Base-by-base conservation (phyloP, 2,329 filamentous ascomycete genomes). In the Pseudocercospora cruenta region DNA sequence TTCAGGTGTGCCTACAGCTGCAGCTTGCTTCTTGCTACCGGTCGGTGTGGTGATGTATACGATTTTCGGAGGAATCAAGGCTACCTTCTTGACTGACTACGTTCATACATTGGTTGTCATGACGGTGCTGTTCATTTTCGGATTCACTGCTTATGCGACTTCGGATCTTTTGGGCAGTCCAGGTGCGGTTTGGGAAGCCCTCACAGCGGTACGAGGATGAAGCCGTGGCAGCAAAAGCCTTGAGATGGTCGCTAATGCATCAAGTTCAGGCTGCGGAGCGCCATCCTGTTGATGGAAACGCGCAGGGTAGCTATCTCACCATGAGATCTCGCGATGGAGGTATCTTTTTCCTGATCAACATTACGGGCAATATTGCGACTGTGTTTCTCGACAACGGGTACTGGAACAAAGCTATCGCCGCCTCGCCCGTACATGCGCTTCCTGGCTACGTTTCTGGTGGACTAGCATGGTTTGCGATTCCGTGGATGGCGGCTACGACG, bases 391-490 rank as follows among this genome's bases (percentile, higher is more conserved):
- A 83, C 60, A 78, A 81, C 69, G 81, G 78, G 5, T 83, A 82
- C 68, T 83, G 78, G 79, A 81, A 83, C 68, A 75, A 79, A 63
- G 81, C 81, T 12, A 80, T 81, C 51, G 79, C 79, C 1, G 74
- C 73, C 19, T 68, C 74, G 2, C 78, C 79, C 1, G 73, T 71
- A 1, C 77, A 75, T 24, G 77, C 78, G 16, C 76, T 81, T 0
- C 73, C 71, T 58, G 80, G 69, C 7, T 76, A 76, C 43, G 71
- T 75, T 47, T 72, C 83, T 3, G 81, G 80, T 22, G 81, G 81
- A 0, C 70, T 84, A 9, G 80, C 80, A 5, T 83, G 81, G 78
- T 82, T 83, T 64, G 82, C 80, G 2, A 82, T 84, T n/a, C 82
- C 82, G 0, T 83, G 81, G 58, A 78, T 79, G 5, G 80, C 82